phyloP scores from a whole-genome alignment of 805 yeast species.

The Blastobotrys mokoenaii region DNA sequence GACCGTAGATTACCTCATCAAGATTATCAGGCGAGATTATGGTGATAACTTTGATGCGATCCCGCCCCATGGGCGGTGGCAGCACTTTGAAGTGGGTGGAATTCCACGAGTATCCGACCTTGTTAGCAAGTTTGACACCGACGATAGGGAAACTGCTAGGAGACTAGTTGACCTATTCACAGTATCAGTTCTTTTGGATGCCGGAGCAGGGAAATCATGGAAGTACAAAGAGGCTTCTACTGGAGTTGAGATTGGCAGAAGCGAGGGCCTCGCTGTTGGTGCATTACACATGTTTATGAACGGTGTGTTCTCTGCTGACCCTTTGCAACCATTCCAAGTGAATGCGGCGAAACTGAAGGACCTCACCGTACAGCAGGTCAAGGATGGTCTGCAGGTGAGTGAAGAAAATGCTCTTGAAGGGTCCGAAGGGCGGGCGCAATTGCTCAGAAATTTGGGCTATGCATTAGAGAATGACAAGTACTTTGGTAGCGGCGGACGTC shows the following conservation, averaged over 20 bases:
- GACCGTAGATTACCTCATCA: slow-evolving; percentile 39
- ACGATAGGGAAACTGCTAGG: slow-evolving; percentile 40
- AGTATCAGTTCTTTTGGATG: slow-evolving; percentile 55
- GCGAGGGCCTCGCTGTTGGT: slow-evolving; percentile 61
- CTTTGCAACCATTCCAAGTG: slow-evolving; percentile 32
- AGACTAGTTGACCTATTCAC: slow-evolving; percentile 50
- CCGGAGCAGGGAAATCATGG: slow-evolving; percentile 63
- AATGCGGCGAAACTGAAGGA: slow-evolving; percentile 34
- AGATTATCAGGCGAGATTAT: slow-evolving; percentile 39
- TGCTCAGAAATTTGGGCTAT: slow-evolving; percentile 41
- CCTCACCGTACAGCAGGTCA: slow-evolving; percentile 32
- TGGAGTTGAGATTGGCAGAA: slow-evolving; percentile 33
- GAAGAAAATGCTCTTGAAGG: slow-evolving; percentile 45
- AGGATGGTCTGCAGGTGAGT: slow-evolving; percentile 40
- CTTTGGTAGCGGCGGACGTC: slow-evolving; percentile 42
- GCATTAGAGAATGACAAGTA: slow-evolving; percentile 34
- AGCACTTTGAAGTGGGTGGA: slow-evolving; percentile 51
- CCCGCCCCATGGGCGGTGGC: slow-evolving; percentile 65
- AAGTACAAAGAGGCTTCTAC: slow-evolving; percentile 34
- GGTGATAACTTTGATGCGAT: slow-evolving; percentile 36
- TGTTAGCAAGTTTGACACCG: slow-evolving; percentile 32
- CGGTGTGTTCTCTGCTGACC: slow-evolving; percentile 38
- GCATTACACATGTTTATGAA: slow-evolving; percentile 44
- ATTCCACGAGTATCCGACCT: slow-evolving; percentile 36
- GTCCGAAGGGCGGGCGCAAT: slow-evolving; percentile 41